A percentile compares a stretch with the other conserved stretches of the same genome.
Conservation (phyloP, 73 alveolate genomes). For the Stentor coeruleus region DNA sequence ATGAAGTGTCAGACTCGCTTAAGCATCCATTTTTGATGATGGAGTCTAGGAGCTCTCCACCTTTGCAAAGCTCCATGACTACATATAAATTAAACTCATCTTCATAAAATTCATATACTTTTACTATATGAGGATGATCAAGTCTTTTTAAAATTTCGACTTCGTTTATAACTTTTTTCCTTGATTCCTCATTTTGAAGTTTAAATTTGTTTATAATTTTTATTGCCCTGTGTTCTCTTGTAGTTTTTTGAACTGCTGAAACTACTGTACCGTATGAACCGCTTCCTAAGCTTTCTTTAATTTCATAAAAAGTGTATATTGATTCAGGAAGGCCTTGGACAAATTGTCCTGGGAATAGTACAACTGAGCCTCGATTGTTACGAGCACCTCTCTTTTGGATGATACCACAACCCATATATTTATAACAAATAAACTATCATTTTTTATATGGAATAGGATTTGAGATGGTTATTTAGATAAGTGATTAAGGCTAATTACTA, state of each 20-base stretch:
- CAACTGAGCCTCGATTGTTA: background rate
- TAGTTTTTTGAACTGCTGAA: background rate
- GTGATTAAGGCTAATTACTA: no score
- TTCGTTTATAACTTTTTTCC: background rate
- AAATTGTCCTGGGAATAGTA: background rate
- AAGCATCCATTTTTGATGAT: constrained; percentile 34
- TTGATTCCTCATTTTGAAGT: background rate
- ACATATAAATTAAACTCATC: constrained; percentile 41
- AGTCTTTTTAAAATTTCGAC: background rate
- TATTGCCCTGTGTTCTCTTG: background rate
- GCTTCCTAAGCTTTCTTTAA: background rate
- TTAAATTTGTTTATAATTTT: no score
- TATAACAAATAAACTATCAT: background rate
- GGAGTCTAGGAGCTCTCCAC: constrained; percentile 56
- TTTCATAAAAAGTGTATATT: no score
- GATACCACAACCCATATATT: background rate
- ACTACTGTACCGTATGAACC: background rate
- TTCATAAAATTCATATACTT: constrained; percentile 46
- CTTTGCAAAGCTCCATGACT: constrained; percentile 45
- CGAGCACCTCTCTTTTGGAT: background rate
- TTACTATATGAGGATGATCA: constrained; percentile 60
- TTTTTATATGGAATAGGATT: no score
- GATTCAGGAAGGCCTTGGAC: background rate
- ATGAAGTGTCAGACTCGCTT: constrained; percentile 54
- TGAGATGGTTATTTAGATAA: no score